These are phyloP conservation scores for Abortiporus biennis DNA, from an alignment of 1,284 basidiomycete genomes.

Conservation along the genomic window DNA sequence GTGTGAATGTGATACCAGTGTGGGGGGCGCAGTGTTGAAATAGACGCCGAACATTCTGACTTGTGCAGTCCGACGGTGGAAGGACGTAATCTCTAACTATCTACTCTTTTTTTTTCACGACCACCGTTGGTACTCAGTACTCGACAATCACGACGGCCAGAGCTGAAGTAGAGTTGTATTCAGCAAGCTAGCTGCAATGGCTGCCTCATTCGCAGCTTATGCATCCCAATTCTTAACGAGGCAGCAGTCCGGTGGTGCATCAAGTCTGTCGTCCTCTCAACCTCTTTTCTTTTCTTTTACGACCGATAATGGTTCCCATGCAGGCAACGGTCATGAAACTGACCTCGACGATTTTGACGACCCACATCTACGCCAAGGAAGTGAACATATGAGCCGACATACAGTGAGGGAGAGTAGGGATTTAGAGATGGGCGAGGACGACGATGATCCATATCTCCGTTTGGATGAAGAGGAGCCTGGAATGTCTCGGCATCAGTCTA, in stretches of 20 bases:
- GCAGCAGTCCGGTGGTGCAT: slow-evolving; percentile 30
- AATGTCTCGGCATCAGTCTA: slow-evolving; percentile 34
- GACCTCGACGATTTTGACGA: slow-evolving; percentile 68
- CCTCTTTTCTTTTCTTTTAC: slow-evolving; percentile 80
- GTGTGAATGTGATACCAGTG: neutral
- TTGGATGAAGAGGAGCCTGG: slow-evolving; percentile 50
- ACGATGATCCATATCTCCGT: slow-evolving; percentile 69
- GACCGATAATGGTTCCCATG: slow-evolving; percentile 61
- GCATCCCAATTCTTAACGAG: slow-evolving; percentile 61
- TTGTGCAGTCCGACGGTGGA: neutral
- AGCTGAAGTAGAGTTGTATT: no score
- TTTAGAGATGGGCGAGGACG: slow-evolving; percentile 19
- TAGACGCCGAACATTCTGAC: neutral
- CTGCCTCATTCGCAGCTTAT: slow-evolving; percentile 59
- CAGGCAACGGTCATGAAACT: slow-evolving; percentile 38
- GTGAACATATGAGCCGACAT: slow-evolving; percentile 21
- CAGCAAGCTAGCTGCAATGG: no score
- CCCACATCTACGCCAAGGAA: slow-evolving; percentile 50
- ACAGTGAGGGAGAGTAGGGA: slow-evolving; percentile 22
- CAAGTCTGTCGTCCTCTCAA: slow-evolving; percentile 54
- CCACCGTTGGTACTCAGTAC: no score
- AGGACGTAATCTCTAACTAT: slow-evolving; percentile 4
- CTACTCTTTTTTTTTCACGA: neutral
- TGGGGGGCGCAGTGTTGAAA: neutral
- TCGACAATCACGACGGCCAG: no score